Evolutionary conservation across 1,284 basidiomycete genomes (phyloP).

Genomic region (Thecaphora thlaspeos): DNA sequence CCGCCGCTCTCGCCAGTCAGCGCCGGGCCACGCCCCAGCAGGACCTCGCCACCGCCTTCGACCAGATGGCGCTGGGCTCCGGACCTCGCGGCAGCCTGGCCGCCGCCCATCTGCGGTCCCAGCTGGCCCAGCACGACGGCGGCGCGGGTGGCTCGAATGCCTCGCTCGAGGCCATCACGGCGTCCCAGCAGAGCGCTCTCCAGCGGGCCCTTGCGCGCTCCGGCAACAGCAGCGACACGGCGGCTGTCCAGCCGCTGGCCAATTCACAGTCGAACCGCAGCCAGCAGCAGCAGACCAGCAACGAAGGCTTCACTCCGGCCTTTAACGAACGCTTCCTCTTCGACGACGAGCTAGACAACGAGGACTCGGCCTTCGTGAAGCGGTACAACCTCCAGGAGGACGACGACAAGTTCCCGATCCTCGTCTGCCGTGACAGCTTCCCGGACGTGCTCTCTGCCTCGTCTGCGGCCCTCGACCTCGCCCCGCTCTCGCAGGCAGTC

Average conservation of each 20-base stretch:
- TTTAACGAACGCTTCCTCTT: constrained; percentile 55
- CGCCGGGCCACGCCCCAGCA: constrained; percentile 1
- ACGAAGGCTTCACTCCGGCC: constrained; percentile 40
- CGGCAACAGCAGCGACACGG: too few relatives aligned
- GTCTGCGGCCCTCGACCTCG: constrained; percentile 87
- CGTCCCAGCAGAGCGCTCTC: too few relatives aligned
- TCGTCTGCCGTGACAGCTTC: constrained; percentile 60
- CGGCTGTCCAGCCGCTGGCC: too few relatives aligned
- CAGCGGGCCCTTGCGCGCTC: too few relatives aligned
- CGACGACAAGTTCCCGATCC: constrained; percentile 66
- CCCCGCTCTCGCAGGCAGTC: constrained; percentile 79
- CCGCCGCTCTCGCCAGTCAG: not conserved
- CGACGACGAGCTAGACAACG: constrained; percentile 53
- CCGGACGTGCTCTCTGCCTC: constrained; percentile 75
- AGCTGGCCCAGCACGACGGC: not conserved
- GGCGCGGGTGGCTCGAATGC: too few relatives aligned
- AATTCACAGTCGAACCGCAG: not conserved
- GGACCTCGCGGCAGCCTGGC: not conserved
- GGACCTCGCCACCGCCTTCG: constrained; percentile 15
- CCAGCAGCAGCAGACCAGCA: not conserved
- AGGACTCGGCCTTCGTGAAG: constrained; percentile 55
- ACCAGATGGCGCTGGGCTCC: constrained; percentile 6
- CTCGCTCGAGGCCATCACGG: too few relatives aligned
- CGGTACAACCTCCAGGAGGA: constrained; percentile 55
- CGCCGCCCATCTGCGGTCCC: not conserved